Evolutionary conservation across 306 rosid species (phyloP).

Genomic region (Gastrolobium villosum): DNA sequence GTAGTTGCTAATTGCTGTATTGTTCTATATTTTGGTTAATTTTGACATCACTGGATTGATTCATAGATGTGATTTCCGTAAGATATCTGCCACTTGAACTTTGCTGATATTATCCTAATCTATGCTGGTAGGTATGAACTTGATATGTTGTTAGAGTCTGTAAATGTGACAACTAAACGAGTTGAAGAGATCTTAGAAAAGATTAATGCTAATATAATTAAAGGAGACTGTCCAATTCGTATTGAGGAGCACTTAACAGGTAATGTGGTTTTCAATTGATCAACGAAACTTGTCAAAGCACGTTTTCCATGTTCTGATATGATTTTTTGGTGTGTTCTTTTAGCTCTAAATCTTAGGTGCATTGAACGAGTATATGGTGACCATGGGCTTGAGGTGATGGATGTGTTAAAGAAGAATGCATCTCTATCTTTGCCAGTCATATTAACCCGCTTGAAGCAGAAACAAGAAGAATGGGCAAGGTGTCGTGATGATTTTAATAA

Average conservation of each 20-base stretch:
- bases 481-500: too few species aligned
- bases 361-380: too few species aligned
- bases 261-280: slow-evolving; percentile 43
- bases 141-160: slow-evolving; percentile 85
- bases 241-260: slow-evolving; percentile 84
- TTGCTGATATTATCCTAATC: slow-evolving; percentile 43
- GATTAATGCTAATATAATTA: slow-evolving; percentile 63
- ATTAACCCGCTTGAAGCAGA: too few species aligned
- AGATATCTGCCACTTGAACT: slow-evolving; percentile 3
- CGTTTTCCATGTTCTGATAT: slow-evolving; percentile 38
- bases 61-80: slow-evolving; percentile 10
- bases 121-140: slow-evolving; percentile 63
- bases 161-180: slow-evolving; percentile 77
- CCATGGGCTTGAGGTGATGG: too few species aligned
- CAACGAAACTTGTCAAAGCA: slow-evolving; percentile 8
- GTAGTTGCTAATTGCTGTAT: neutral
- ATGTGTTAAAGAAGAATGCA: too few species aligned
- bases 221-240: slow-evolving; percentile 65
- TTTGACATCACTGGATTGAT: slow-evolving; percentile 3
- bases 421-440: too few species aligned
- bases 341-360: too few species aligned
- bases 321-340: too few species aligned
- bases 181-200: slow-evolving; percentile 78
- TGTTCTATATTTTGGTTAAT: slow-evolving; percentile 27
- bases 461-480: too few species aligned